Evolutionary conservation across 805 yeast genomes (phyloP).

Genomic region (Pichia heedii): DNA sequence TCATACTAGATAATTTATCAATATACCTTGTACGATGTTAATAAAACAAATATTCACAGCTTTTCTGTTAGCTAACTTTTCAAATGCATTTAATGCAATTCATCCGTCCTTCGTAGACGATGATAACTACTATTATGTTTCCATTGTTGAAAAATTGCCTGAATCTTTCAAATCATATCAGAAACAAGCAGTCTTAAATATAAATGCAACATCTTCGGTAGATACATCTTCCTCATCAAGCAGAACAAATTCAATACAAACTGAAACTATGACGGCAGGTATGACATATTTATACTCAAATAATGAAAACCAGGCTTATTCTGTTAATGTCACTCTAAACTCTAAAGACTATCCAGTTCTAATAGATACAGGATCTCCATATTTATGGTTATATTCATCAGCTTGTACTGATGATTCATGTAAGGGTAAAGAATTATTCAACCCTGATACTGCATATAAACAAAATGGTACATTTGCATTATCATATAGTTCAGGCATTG

Average conservation of each 20-base stretch:
- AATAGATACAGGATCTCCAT: constrained; percentile 59
- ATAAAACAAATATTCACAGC: too few species aligned
- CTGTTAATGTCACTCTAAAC: constrained; percentile 31
- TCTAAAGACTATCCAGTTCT: constrained; percentile 40
- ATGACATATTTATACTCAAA: constrained; percentile 21
- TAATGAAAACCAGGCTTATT: constrained; percentile 28
- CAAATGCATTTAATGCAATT: constrained; percentile 2
- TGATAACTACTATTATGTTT: constrained; percentile 3
- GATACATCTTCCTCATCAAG: constrained; percentile 1
- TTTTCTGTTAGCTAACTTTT: not conserved
- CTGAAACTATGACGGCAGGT: constrained; percentile 17
- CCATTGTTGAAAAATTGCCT: not conserved
- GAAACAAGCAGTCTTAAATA: not conserved
- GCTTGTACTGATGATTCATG: constrained; percentile 42
- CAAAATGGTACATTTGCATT: constrained; percentile 33
- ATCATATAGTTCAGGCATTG: constrained; percentile 43
- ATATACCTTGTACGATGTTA: too few species aligned
- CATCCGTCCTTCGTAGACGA: constrained; percentile 1
- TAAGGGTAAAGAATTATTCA: constrained; percentile 23
- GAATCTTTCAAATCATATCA: not conserved
- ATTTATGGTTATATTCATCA: constrained; percentile 52
- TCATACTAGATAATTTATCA: too few species aligned
- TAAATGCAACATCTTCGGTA: not conserved
- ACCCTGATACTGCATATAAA: constrained; percentile 14
- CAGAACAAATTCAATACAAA: constrained; percentile 3